phyloP scores from a whole-genome alignment of 768 basidiomycete genomes.

The Rhizopogon vesiculosus region DNA sequence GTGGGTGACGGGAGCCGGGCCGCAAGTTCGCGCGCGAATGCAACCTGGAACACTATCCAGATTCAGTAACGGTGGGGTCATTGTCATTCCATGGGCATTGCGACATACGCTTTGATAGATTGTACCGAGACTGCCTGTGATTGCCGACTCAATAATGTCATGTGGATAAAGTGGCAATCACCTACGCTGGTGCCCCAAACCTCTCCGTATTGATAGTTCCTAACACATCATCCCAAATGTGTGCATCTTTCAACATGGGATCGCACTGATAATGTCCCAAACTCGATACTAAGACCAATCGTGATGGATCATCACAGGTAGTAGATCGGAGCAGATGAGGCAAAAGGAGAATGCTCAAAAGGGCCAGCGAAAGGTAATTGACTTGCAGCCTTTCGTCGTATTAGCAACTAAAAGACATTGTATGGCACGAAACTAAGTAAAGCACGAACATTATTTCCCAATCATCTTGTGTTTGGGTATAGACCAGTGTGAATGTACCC shows the following conservation, averaged over 20 bases:
- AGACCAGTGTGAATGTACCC: conserved; percentile 11
- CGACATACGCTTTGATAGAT: no score
- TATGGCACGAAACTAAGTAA: neutral
- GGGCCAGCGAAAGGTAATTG: conserved; percentile 23
- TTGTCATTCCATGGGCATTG: no score
- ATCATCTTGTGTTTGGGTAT: conserved; percentile 36
- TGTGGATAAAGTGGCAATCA: conserved; percentile 6
- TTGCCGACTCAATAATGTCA: neutral
- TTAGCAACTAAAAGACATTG: neutral
- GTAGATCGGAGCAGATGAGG: no score
- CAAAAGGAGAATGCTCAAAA: no score
- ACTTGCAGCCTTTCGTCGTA: conserved; percentile 26
- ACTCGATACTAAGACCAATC: no score
- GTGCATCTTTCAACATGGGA: neutral
- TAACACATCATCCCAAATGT: conserved; percentile 15
- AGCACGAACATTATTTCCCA: conserved; percentile 41
- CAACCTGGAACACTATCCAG: conserved; percentile 23
- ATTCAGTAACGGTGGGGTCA: neutral
- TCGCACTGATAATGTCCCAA: no score
- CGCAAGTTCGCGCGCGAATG: conserved; percentile 30
- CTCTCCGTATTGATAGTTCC: conserved; percentile 16
- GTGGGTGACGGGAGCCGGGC: conserved; percentile 18
- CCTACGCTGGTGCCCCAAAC: conserved; percentile 13
- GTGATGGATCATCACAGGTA: no score
- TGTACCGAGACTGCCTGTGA: no score